Percentiles rank a stretch among this genome's conserved stretches.
Conservation (phyloP, 148 eudicot genomes). For the Agrostemma githago region DNA sequence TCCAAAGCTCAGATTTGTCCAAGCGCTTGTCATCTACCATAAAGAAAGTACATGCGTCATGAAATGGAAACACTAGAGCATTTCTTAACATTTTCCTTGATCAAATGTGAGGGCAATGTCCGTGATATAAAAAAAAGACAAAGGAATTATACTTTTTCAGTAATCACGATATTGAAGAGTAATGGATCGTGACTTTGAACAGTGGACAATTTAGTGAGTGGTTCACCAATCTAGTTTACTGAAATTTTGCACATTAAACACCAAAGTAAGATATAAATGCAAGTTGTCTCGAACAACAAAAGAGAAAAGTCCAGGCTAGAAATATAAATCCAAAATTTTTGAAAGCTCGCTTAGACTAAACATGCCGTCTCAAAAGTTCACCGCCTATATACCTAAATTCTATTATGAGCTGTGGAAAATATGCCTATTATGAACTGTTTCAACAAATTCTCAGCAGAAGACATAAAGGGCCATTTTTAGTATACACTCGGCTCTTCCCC, state of each 20-base stretch:
- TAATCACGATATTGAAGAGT: background rate
- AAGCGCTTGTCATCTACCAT: slow-evolving; percentile 97
- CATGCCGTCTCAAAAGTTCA: background rate
- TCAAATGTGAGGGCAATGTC: slow-evolving; percentile 21
- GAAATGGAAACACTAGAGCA: slow-evolving; percentile 47
- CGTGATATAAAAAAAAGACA: background rate
- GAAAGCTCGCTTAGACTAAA: background rate
- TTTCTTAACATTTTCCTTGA: slow-evolving; percentile 46
- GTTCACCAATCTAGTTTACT: background rate
- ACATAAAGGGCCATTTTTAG: background rate
- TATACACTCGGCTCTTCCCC: background rate
- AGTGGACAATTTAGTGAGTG: background rate
- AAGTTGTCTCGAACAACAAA: background rate
- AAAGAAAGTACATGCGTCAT: slow-evolving; percentile 83
- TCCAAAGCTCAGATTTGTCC: slow-evolving; percentile 98
- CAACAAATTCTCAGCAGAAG: background rate
- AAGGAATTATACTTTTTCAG: slow-evolving; percentile 12
- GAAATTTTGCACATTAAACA: background rate
- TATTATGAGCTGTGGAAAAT: background rate
- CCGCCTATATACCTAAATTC: background rate
- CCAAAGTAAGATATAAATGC: background rate
- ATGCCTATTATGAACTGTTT: background rate
- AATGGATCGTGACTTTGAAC: background rate
- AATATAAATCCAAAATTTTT: background rate
- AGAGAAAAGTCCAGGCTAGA: background rate